Evolutionary conservation across 129 eudicot genomes (phyloP), one percentile per base, ranked within the genome.

Genomic region (Helichrysum umbraculigerum): DNA sequence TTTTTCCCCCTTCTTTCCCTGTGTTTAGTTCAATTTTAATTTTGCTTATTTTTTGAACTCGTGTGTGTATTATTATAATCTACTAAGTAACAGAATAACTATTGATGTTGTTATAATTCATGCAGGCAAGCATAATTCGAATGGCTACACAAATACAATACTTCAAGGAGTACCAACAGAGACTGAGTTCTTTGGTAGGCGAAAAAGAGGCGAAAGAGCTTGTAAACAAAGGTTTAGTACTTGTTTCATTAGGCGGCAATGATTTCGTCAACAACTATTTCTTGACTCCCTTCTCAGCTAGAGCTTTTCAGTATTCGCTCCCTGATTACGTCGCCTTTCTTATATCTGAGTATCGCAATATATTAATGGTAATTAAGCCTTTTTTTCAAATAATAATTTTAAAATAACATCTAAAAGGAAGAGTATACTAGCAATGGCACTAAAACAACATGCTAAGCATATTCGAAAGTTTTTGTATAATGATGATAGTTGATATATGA

Each of bases 181-280:
- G 90, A 17, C 67, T 89, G n/a, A 66, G 65, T 34, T 50, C 79
- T 5, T 12, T 81, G 3, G 21, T 89, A 2, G 92, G 96, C 21
- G 47, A 37, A 33, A 70, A 70, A 10, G 25, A 79, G 33, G 78
- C 96, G 2, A 50, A 78, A 57, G 60, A 54, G 14, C 78, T 81
- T 0, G 86, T 89, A 15, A 83, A 85, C 21, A 21, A 67, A 54
- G 87, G 83, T 4, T 65, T 89, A 4, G 87, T 87, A 0, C 88
- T 89, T 11, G 83, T 89, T 28, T 78, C 86, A 0, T 32, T 87
- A 9, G 96, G 96, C 6, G 96, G 96, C 17, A 89, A 89, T 61
- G 96, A 89, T 82, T 89, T 84, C 67, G 89, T 89, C 22, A 89
- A 87, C 83, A 89, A 87, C 75, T 89, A 89, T 63, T 89, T 34